Conservation (phyloP, 352 stramenopile species). For the Pythium chondricola region DNA sequence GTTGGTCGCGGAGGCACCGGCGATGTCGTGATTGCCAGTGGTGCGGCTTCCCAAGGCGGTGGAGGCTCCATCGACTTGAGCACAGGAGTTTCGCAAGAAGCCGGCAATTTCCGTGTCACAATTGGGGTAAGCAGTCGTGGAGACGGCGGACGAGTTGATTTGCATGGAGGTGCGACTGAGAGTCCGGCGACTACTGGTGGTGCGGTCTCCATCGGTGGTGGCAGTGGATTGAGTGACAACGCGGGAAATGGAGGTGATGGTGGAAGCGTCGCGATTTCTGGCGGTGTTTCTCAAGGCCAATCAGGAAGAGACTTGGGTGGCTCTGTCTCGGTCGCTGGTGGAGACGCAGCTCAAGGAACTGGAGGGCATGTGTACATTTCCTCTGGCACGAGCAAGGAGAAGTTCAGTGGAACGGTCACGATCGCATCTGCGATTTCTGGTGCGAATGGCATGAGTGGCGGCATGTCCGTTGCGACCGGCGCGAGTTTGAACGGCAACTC, state of each 20-base stretch:
- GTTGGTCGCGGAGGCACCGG: slow-evolving; percentile 39
- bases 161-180: slow-evolving; percentile 43
- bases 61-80: slow-evolving; percentile 36
- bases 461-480: slow-evolving; percentile 31
- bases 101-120: slow-evolving; percentile 31
- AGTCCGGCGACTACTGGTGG: slow-evolving; percentile 47
- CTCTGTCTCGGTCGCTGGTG: slow-evolving; percentile 38
- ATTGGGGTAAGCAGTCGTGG: slow-evolving; percentile 37
- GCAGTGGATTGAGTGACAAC: slow-evolving; percentile 55
- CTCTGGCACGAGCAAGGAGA: slow-evolving; percentile 44
- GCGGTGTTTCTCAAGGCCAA: slow-evolving; percentile 44
- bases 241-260: slow-evolving; percentile 68
- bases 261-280: slow-evolving; percentile 37
- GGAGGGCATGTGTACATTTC: slow-evolving; percentile 39
- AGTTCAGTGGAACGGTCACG: slow-evolving; percentile 43
- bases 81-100: slow-evolving; percentile 37
- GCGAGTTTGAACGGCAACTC: slow-evolving; percentile 21
- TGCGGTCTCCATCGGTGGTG: slow-evolving; percentile 34
- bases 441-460: slow-evolving; percentile 48
- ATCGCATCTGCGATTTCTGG: slow-evolving; percentile 46
- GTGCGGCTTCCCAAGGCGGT: slow-evolving; percentile 25
- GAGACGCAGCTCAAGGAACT: slow-evolving; percentile 38
- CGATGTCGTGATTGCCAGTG: slow-evolving; percentile 26
- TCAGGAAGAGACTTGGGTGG: slow-evolving; percentile 53
- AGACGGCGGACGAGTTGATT: slow-evolving; percentile 42